Evolutionary conservation across 2,329 filamentous ascomycete species (phyloP).

Genomic region (Fusarium sublunatum): DNA sequence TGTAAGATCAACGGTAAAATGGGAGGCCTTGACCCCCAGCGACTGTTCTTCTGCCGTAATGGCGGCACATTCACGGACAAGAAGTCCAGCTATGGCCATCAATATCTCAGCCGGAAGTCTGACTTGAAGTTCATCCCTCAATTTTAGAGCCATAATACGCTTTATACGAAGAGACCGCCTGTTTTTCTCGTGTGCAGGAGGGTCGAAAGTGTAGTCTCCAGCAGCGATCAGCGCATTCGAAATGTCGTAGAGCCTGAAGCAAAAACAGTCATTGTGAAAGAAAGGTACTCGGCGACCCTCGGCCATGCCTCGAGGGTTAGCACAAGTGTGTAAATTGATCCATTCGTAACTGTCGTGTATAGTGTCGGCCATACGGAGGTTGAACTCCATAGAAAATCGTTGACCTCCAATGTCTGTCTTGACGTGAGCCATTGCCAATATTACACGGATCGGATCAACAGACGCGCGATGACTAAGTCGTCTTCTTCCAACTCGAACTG

Average conservation of each 20-base stretch:
- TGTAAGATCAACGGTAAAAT: constrained; percentile 1
- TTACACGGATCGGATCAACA: constrained; percentile 6
- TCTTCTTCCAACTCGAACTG: constrained; percentile 20
- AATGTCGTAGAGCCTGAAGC: constrained; percentile 14
- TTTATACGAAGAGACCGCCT: constrained; percentile 1
- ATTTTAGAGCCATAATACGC: constrained; percentile 5
- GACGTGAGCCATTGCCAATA: constrained; percentile 8
- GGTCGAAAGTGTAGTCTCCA: constrained; percentile 17
- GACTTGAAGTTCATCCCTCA: constrained; percentile 8
- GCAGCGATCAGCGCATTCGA: constrained; percentile 20
- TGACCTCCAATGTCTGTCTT: constrained; percentile 13
- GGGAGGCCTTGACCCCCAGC: neutral
- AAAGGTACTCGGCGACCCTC: constrained; percentile 19
- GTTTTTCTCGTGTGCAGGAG: constrained; percentile 3
- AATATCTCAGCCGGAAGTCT: constrained; percentile 25
- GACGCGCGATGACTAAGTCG: constrained; percentile 24
- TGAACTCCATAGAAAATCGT: constrained; percentile 19
- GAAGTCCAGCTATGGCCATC: constrained; percentile 13
- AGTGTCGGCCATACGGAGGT: constrained; percentile 7
- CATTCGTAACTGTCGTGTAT: constrained; percentile 13
- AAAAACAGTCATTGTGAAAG: constrained; percentile 23
- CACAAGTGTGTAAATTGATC: constrained; percentile 20
- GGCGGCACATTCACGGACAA: constrained; percentile 24
- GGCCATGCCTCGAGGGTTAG: constrained; percentile 1
- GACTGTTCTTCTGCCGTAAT: constrained; percentile 19